Base-by-base conservation (phyloP, 2,329 filamentous ascomycete species). In the Lasiodiplodia theobromae region DNA sequence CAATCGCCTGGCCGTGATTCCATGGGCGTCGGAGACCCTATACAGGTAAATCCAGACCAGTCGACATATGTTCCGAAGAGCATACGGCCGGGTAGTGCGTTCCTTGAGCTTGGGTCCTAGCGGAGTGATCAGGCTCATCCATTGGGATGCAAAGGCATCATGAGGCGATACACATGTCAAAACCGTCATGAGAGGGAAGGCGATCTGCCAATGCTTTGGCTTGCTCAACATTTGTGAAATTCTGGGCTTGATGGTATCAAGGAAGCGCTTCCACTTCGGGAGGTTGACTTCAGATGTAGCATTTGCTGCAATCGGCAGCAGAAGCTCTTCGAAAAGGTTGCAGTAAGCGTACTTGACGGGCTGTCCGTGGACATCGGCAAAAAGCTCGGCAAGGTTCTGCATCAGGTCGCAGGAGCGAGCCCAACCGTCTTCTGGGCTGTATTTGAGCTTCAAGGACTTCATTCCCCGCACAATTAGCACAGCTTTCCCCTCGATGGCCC, bases 41-140 rank as follows among this genome's bases (percentile, higher is more conserved):
- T 96, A 97, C 3, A 99, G 85, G 78, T 97, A 98, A 0, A 94
- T 95, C 96, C 96, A 99, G 4, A 97, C 86, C 31, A 99, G 83
- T 66, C 95, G 90, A 49, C 94, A 97, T 62, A 97, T 90, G 16
- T 95, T 94, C 76, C 97, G 93, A 28, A 99, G 86, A 68, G 94
- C 94, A 44, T 94, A 86, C 4, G 91, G 91, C 72, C 93, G 88
- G 4, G 92, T 91, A 40, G 86, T 85, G 34, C 94, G 89, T 78
- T 99, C 96, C 77, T 96, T 97, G 53, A 97, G 84, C 75, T 91
- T 93, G 28, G 92, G 85, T 70, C 95, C 93, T 23, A 97, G 85
- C 7, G 91, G 89, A 57, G 92, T 86, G 49, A 96, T 87, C 70
- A 97, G 83, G 66, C 93, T 89, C 51, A 96, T 86, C 96, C 96